Base-by-base conservation (phyloP, 345 rosid species). In the Cardamine chenopodiifolia region DNA sequence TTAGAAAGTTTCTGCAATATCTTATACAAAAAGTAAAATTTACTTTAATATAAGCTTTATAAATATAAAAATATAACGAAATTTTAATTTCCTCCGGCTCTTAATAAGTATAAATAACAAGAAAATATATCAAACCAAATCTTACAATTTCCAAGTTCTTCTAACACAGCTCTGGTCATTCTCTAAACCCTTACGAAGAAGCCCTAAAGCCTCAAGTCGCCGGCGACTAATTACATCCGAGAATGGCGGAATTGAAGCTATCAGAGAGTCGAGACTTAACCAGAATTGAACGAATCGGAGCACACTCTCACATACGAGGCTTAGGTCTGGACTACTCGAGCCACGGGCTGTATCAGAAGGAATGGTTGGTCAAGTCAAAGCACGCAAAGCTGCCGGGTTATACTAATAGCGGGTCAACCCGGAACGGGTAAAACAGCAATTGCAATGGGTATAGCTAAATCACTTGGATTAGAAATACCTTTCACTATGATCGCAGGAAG, bases 381-480 rank as follows among this genome's bases (percentile, higher is more conserved):
- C 98, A 7, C 87, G 98, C 3, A 93, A 91, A 61, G 98, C 91
- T 15, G 98, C 97, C 37, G 95, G 3, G 95, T 91, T 4, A 87
- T 93, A 28, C 90, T 93, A 13, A 80, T 91, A 1, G 98, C 96
- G 2, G 98, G 96, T 0, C 97, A 93, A 18, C 93, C 98, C 0
- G 97, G 98, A 9, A 93, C 97, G 0, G 96, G 98, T 5, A 93
- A 91, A 63, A 93, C 96, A 0, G 98, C 98, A 22, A 93, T 91
- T 14, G 98, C 98, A 1, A 93, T 93, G 96, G 98, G 97, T 14
- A 88, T 93, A 88, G 98, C 98, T 4, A 93, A 91, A 74, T 93
- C 97, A 5, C 88, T 93, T 0, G 98, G 98, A 8, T 82, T 81
- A 10, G 98, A 93, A 65, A 93, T 97, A 22, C 98, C 97, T 13